Percentiles rank a stretch among this genome's conserved stretches.
phyloP scores from a whole-genome alignment of 1,284 basidiomycete species.

The Cutaneotrichosporon sp. region DNA sequence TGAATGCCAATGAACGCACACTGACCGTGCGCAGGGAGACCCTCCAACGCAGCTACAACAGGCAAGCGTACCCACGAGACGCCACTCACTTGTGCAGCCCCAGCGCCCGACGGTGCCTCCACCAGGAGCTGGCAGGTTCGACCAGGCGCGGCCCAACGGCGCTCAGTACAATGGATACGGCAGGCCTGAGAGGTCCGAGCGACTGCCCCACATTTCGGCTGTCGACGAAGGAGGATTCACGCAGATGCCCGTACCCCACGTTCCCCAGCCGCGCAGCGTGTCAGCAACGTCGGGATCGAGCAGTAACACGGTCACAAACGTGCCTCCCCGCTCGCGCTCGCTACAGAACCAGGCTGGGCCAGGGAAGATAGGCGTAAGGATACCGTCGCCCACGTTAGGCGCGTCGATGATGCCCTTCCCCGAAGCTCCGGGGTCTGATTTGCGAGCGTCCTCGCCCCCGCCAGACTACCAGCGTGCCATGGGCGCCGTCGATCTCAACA shows the following conservation, averaged over 20 bases:
- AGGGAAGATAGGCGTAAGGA: constrained; percentile 19
- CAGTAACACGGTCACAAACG: constrained; percentile 11
- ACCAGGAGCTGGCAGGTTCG: not conserved
- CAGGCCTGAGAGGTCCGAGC: constrained; percentile 3
- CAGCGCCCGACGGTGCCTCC: constrained; percentile 8
- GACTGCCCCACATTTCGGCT: not conserved
- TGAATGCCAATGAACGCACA: not conserved
- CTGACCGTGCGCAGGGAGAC: constrained; percentile 12
- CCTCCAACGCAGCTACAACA: constrained; percentile 14
- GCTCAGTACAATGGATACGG: constrained; percentile 6
- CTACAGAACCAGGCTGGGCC: constrained; percentile 15
- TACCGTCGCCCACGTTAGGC: constrained; percentile 18
- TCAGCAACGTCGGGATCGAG: constrained; percentile 14
- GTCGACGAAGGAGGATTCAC: not conserved
- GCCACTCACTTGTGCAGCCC: constrained; percentile 14
- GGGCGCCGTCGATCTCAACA: constrained; percentile 26
- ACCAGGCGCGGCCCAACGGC: constrained; percentile 1
- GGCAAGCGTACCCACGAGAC: constrained; percentile 7
- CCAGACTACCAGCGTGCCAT: constrained; percentile 34
- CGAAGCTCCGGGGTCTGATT: constrained; percentile 11
- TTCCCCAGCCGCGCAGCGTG: constrained; percentile 18
- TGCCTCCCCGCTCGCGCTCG: constrained; percentile 22
- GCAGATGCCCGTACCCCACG: constrained; percentile 13
- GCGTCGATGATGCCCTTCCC: constrained; percentile 16
- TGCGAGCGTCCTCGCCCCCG: constrained; percentile 11